Percentiles rank a stretch among this genome's conserved stretches.
Conservation (phyloP, 2,329 filamentous ascomycete species). For the Fusarium temperatum region DNA sequence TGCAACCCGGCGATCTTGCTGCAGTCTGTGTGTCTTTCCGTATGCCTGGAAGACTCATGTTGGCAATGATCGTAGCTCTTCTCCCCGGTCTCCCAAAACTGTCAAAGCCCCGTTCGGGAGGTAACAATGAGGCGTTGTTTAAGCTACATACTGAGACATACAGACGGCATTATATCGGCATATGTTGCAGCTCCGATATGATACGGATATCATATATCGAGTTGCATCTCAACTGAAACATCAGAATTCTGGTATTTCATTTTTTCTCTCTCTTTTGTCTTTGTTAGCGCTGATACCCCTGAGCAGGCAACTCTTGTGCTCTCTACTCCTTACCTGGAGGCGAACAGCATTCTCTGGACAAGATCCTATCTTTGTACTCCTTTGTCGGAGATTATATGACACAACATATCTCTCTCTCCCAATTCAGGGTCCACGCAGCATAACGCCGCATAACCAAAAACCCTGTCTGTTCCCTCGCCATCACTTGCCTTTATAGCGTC, state of each 20-base stretch:
- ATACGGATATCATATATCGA: neutral
- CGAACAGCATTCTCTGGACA: too few relatives aligned
- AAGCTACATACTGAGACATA: conserved; percentile 59
- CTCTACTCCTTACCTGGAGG: neutral
- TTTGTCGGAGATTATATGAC: conserved; percentile 48
- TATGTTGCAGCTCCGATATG: neutral
- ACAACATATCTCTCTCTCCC: conserved; percentile 49
- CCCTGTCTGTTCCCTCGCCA: conserved; percentile 49
- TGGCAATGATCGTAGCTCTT: neutral
- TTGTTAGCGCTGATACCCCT: neutral
- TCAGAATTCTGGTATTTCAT: neutral
- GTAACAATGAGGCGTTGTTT: conserved; percentile 65
- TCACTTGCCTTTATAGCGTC: conserved; percentile 51
- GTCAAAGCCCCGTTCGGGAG: conserved; percentile 56
- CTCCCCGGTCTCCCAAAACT: conserved; percentile 66
- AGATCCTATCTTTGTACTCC: conserved; percentile 23
- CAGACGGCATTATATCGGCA: neutral
- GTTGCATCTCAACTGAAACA: neutral
- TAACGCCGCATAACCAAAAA: conserved; percentile 18
- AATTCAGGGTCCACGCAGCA: conserved; percentile 53
- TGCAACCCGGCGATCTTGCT: conserved; percentile 75
- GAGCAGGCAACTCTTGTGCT: neutral
- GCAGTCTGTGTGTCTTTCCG: conserved; percentile 65
- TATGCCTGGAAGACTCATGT: conserved; percentile 49
- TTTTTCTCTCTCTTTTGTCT: neutral